Conservation (phyloP, 768 basidiomycete genomes). For the Termitomyces sp. region DNA sequence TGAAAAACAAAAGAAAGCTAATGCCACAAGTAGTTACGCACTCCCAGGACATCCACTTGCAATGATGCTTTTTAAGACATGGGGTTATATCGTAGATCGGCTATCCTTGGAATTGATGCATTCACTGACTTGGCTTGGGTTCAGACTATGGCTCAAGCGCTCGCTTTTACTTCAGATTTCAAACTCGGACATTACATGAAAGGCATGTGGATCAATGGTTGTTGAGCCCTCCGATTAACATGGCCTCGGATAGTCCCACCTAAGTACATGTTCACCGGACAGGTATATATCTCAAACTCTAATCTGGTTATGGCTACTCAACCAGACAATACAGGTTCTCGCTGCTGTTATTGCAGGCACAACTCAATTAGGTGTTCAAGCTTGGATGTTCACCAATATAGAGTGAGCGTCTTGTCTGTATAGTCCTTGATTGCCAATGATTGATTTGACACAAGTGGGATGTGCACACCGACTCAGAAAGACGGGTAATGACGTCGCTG, state of each 20-base stretch:
- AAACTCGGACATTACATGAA: slow-evolving; percentile 81
- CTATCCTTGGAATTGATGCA: slow-evolving; percentile 4
- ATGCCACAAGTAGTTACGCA: slow-evolving; percentile 40
- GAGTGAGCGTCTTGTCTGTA: slow-evolving; percentile 14
- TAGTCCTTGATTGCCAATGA: background rate
- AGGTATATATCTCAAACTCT: background rate
- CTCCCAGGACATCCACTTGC: slow-evolving; percentile 75
- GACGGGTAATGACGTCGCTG: slow-evolving; percentile 26
- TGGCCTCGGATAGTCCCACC: slow-evolving; percentile 47
- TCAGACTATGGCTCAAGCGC: slow-evolving; percentile 51
- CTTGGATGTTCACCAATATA: slow-evolving; percentile 59
- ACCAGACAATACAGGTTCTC: slow-evolving; percentile 31
- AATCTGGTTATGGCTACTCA: background rate
- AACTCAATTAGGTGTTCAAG: slow-evolving; percentile 60
- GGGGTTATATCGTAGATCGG: slow-evolving; percentile 39
- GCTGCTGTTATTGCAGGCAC: slow-evolving; percentile 57
- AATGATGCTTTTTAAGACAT: slow-evolving; percentile 82
- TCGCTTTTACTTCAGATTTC: slow-evolving; percentile 68
- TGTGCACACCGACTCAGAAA: slow-evolving; percentile 40
- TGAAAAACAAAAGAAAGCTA: background rate
- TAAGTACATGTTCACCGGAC: slow-evolving; percentile 40
- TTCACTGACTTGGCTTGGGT: background rate
- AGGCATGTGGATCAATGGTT: background rate
- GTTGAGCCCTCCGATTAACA: background rate
- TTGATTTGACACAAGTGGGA: slow-evolving; percentile 25